Conservation (phyloP, 2,329 filamentous ascomycete species). For the Malbranchea zuffiana region DNA sequence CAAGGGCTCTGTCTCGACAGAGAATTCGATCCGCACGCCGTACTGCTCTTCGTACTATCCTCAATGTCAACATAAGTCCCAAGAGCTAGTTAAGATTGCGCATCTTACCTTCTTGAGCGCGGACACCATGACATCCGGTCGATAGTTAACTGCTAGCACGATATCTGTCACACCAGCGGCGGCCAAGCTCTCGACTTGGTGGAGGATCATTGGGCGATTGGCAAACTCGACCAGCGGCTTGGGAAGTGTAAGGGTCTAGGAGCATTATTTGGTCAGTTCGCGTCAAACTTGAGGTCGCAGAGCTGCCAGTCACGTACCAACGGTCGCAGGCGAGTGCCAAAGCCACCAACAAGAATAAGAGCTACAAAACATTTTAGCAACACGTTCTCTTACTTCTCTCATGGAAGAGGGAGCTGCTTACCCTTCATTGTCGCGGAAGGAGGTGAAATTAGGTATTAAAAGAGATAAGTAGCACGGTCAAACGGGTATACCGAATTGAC, state of each 20-base stretch:
- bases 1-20: slow-evolving; percentile 87
- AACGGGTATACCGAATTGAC: no score
- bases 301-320: slow-evolving; percentile 51
- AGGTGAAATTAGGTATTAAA: not conserved
- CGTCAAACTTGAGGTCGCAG: not conserved
- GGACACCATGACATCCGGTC: slow-evolving; percentile 94
- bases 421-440: slow-evolving; percentile 32
- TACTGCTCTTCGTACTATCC: slow-evolving; percentile 76
- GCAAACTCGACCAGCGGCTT: slow-evolving; percentile 97
- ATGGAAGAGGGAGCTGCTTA: slow-evolving; percentile 19
- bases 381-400: slow-evolving; percentile 35
- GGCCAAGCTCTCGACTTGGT: slow-evolving; percentile 92
- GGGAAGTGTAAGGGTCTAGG: slow-evolving; percentile 83
- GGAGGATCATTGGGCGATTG: slow-evolving; percentile 98
- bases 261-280: slow-evolving; percentile 4
- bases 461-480: no score
- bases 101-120: slow-evolving; percentile 66
- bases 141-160: slow-evolving; percentile 96
- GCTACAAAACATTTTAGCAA: slow-evolving; percentile 42
- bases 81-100: not conserved
- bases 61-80: not conserved
- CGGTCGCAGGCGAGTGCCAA: slow-evolving; percentile 93
- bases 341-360: slow-evolving; percentile 97
- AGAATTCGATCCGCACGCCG: slow-evolving; percentile 93
- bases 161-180: slow-evolving; percentile 93